These are phyloP conservation scores for Acer saccharum DNA, from an alignment of 345 rosid genomes.

Conservation along the genomic window DNA sequence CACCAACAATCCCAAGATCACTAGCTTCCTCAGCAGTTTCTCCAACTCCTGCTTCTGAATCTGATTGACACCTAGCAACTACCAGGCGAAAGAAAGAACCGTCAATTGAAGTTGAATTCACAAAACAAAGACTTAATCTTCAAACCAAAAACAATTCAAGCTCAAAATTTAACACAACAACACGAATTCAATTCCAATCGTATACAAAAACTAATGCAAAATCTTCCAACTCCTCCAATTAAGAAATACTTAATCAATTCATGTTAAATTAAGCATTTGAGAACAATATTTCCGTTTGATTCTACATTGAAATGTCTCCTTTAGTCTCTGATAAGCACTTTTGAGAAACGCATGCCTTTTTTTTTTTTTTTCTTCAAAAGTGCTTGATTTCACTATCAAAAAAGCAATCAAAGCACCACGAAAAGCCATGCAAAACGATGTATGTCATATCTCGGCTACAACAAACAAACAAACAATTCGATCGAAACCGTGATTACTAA, in stretches of 20 bases:
- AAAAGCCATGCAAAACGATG: background rate
- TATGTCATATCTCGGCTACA: background rate
- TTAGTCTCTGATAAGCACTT: background rate
- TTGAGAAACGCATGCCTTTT: background rate
- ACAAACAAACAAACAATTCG: background rate
- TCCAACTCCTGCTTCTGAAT: conserved; percentile 46
- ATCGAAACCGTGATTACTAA: background rate
- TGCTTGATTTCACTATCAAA: background rate
- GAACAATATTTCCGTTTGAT: background rate
- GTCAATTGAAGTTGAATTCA: background rate
- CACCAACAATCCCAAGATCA: conserved; percentile 68
- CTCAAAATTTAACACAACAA: background rate
- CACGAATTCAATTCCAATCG: background rate
- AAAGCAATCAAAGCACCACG: background rate
- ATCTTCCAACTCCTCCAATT: background rate
- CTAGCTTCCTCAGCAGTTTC: conserved; percentile 57
- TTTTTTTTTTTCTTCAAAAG: background rate
- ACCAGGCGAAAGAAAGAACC: conserved; percentile 18
- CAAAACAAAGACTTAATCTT: background rate
- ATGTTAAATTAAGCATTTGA: background rate
- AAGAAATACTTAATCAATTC: background rate
- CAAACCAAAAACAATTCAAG: background rate
- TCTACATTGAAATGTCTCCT: background rate
- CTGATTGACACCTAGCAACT: conserved; percentile 78
- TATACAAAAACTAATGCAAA: background rate